Evolutionary conservation across 2,329 filamentous ascomycete species (phyloP), one percentile per base, ranked within the genome.

Genomic region (Sporothrix luriei): DNA sequence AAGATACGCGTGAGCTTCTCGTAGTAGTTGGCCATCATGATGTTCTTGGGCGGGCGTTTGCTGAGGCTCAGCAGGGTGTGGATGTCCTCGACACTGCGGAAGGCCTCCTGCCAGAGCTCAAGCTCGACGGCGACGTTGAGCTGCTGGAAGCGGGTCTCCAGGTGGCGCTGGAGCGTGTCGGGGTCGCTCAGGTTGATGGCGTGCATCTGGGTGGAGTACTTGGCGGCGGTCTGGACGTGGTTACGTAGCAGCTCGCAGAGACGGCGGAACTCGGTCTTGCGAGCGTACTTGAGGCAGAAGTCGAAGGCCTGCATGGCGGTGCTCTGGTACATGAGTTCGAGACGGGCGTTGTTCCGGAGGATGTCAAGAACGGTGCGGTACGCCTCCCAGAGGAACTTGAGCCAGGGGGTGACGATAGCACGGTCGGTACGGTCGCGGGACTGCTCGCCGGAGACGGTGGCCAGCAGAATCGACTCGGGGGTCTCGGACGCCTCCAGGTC

Each of bases 21-120:
- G 82, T 98, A 99, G 87, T 99, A 99, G 85, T 98, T 99, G 82
- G 95, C 95, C 95, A 99, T 99, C 95, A 99, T 98, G 78, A 97
- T 86, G 80, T 97, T 97, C 90, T 98, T 98, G 68, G 95, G 91
- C 51, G 94, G 94, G 69, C 95, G 92, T 88, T 98, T 98, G 90
- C 94, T 98, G 75, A 98, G 87, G 84, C 91, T 98, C 75, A 99
- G 89, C 69, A 99, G 88, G 66, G 94, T 98, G 84, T 99, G 95
- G 75, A 98, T 98, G 79, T 99, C 95, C 83, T 99, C 95, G 65
- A 99, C 94, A 78, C 93, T 97, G 80, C 95, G 92, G 91, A 99
- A 99, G 74, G 95, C 95, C 84, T 99, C 95, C 82, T 99, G 95
- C 95, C 95, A 99, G 57, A 99, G 84, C 82, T 99, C 95, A 70